These are phyloP conservation scores for Verticillium alfalfae DNA, from an alignment of 2,329 filamentous ascomycete genomes.

Conservation along the genomic window DNA sequence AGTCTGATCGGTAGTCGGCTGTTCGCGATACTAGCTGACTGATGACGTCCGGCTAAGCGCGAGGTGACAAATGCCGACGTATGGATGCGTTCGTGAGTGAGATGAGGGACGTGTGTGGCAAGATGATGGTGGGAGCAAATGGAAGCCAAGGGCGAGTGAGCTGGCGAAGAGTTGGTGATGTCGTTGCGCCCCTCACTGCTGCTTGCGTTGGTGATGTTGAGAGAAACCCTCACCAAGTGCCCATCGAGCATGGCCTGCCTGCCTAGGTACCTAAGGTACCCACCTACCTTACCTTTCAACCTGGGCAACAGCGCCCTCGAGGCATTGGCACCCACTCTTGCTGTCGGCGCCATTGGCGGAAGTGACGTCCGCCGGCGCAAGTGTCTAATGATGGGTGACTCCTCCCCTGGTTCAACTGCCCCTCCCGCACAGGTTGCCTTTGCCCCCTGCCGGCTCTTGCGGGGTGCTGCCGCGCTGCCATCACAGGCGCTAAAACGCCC, in stretches of 20 bases:
- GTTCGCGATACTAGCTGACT: too few species aligned
- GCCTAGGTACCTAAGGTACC: not conserved
- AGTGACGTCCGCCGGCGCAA: not conserved
- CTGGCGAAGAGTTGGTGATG: not conserved
- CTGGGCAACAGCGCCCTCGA: too few species aligned
- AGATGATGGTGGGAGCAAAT: not conserved
- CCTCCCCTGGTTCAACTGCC: not conserved
- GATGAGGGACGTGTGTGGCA: too few species aligned
- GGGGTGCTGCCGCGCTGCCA: not conserved
- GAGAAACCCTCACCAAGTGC: not conserved
- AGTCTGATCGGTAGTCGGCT: not conserved
- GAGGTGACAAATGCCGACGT: too few species aligned
- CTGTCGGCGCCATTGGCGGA: not conserved
- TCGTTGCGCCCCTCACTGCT: not conserved
- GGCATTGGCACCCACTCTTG: not conserved
- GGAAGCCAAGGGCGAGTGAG: not conserved
- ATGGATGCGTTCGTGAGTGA: too few species aligned
- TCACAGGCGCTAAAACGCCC: not conserved
- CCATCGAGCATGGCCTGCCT: not conserved
- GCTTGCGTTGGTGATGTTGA: not conserved
- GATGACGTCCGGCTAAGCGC: too few species aligned
- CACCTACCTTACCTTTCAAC: not conserved
- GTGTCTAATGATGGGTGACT: not conserved
- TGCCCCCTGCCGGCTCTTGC: not conserved
- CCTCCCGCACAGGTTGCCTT: not conserved